Percentiles rank a stretch among this genome's conserved stretches.
phyloP scores from a whole-genome alignment of 1,284 basidiomycete genomes.

The Agaricales sp. region DNA sequence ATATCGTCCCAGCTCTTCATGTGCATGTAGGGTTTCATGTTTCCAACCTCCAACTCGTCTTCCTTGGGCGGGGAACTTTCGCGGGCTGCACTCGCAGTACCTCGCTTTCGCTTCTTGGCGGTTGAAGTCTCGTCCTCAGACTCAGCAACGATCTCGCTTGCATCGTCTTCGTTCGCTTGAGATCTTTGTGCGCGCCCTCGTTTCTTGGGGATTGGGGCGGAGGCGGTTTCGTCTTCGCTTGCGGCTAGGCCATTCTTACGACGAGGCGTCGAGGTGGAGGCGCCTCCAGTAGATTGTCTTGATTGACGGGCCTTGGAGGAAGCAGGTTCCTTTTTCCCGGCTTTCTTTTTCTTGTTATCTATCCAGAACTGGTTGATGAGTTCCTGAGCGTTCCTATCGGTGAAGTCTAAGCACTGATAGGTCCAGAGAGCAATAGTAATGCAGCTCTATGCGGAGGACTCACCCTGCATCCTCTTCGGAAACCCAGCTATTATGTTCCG shows the following conservation, averaged over 20 bases:
- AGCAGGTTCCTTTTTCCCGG: background rate
- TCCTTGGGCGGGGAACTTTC: background rate
- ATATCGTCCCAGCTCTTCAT: background rate
- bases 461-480: background rate
- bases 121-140: background rate
- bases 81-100: background rate
- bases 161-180: background rate
- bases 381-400: background rate
- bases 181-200: background rate
- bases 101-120: background rate
- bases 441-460: background rate
- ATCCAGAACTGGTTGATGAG: background rate
- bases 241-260: background rate
- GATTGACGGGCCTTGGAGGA: background rate
- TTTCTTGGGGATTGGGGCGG: background rate
- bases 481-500: background rate
- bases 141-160: background rate
- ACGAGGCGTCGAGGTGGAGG: background rate
- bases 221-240: background rate
- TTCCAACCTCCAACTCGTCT: background rate
- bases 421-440: background rate
- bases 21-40: background rate
- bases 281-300: background rate
- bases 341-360: background rate
- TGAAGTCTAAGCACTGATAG: background rate